phyloP scores from a whole-genome alignment of 441 rosid species.

The Omphalea diandra region DNA sequence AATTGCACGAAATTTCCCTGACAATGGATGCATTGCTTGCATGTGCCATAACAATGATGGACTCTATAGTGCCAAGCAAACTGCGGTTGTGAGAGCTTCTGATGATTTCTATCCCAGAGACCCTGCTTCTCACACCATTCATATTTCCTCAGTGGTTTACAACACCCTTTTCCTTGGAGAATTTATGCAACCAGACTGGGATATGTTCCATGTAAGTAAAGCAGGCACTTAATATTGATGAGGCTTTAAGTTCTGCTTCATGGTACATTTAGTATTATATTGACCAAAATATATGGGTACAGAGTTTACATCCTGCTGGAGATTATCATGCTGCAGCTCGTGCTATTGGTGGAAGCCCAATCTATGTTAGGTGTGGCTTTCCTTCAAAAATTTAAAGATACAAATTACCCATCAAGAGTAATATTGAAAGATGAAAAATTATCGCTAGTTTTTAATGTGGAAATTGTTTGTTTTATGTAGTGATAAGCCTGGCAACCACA shows the following conservation, averaged over 20 bases:
- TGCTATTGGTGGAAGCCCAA: constrained; percentile 89
- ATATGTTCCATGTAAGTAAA: constrained; percentile 92
- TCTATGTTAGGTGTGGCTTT: constrained; percentile 74
- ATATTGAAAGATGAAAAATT: neutral
- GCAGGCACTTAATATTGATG: neutral
- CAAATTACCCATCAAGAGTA: neutral
- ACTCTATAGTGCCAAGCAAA: constrained; percentile 75
- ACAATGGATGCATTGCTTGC: constrained; percentile 88
- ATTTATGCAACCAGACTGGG: constrained; percentile 98
- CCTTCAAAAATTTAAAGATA: neutral
- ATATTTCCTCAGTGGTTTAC: constrained; percentile 86
- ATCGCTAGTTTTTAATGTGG: constrained; percentile 14
- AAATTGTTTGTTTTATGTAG: constrained; percentile 33
- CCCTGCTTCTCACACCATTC: constrained; percentile 93
- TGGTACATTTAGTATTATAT: neutral
- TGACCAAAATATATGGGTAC: constrained; percentile 26
- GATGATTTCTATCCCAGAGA: constrained; percentile 89
- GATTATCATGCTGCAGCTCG: constrained; percentile 96
- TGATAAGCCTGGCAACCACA: constrained; percentile 92
- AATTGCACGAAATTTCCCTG: constrained; percentile 65
- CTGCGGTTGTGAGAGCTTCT: constrained; percentile 81
- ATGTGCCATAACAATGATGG: constrained; percentile 97
- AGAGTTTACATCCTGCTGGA: constrained; percentile 90
- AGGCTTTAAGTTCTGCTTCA: neutral
- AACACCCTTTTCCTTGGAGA: constrained; percentile 90